Evolutionary conservation across 441 rosid species (phyloP).

Genomic region (Omphalea diandra): DNA sequence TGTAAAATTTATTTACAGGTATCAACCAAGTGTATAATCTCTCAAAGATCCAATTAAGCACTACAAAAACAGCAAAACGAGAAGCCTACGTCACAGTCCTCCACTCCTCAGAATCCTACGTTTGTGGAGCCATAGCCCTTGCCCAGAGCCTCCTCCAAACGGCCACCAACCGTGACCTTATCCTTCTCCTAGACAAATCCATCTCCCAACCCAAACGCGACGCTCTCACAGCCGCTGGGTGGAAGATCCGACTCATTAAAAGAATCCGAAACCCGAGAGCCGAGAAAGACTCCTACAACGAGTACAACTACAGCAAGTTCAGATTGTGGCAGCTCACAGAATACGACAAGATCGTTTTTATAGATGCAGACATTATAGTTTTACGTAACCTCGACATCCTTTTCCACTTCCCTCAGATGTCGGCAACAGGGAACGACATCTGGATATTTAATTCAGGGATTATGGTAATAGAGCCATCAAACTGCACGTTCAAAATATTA

Average conservation of each 20-base stretch:
- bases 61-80: constrained; percentile 42
- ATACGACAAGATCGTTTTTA: constrained; percentile 78
- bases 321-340: constrained; percentile 86
- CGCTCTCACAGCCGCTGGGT: constrained; percentile 70
- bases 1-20: constrained; percentile 35
- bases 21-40: constrained; percentile 57
- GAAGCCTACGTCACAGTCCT: constrained; percentile 90
- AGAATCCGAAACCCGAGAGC: constrained; percentile 86
- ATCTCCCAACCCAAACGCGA: constrained; percentile 59
- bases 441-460: constrained; percentile 86
- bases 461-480: constrained; percentile 96
- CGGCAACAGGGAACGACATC: constrained; percentile 83
- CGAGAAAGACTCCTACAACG: constrained; percentile 60
- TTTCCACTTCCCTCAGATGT: constrained; percentile 79
- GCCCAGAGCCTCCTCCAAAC: constrained; percentile 81
- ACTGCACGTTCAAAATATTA: constrained; percentile 63
- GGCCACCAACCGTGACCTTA: constrained; percentile 77
- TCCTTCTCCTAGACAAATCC: constrained; percentile 75
- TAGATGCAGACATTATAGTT: constrained; percentile 80
- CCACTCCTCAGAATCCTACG: constrained; percentile 83
- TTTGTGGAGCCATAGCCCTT: constrained; percentile 85
- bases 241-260: constrained; percentile 62
- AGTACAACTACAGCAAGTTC: constrained; percentile 91
- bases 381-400: constrained; percentile 70
- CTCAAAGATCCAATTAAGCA: constrained; percentile 49